A percentile compares a stretch with the other conserved stretches of the same genome.
Evolutionary conservation across 495 filamentous ascomycete genomes (phyloP).

Genomic region (Neohortaea acidophila): DNA sequence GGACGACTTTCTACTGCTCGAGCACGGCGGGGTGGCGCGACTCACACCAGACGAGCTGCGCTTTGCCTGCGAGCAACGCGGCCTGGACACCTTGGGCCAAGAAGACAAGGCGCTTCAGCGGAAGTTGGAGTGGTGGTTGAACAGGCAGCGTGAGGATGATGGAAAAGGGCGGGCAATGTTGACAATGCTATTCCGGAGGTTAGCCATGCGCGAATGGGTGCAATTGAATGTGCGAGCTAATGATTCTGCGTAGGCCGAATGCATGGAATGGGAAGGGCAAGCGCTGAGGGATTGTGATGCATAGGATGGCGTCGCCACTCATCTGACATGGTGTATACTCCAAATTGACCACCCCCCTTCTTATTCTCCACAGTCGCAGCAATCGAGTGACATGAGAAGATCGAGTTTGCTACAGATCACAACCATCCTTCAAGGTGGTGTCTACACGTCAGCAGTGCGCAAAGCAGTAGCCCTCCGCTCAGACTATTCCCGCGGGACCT

Average conservation of each 20-base stretch:
- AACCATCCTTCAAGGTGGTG: too few relatives aligned
- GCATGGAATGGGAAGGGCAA: too few relatives aligned
- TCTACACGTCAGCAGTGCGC: too few relatives aligned
- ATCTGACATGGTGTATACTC: too few relatives aligned
- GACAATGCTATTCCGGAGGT: constrained; percentile 15
- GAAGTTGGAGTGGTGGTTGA: constrained; percentile 13
- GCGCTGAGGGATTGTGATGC: too few relatives aligned
- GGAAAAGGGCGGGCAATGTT: constrained; percentile 9
- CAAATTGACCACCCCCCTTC: too few relatives aligned
- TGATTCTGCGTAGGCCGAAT: constrained; percentile 8
- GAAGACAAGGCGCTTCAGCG: constrained; percentile 21
- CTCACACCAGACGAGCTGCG: constrained; percentile 41
- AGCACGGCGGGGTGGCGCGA: constrained; percentile 17
- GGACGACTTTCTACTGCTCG: constrained; percentile 45
- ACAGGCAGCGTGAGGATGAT: constrained; percentile 10
- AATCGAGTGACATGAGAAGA: too few relatives aligned
- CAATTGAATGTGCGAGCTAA: constrained; percentile 12
- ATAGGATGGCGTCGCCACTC: too few relatives aligned
- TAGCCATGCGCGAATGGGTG: constrained; percentile 9
- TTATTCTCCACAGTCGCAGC: too few relatives aligned
- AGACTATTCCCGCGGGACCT: too few relatives aligned
- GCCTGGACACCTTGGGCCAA: constrained; percentile 26
- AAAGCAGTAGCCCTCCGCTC: too few relatives aligned
- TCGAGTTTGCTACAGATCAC: too few relatives aligned
- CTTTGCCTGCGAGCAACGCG: constrained; percentile 40